Base-by-base conservation (phyloP, 441 rosid genomes). In the Erodium texanum region DNA sequence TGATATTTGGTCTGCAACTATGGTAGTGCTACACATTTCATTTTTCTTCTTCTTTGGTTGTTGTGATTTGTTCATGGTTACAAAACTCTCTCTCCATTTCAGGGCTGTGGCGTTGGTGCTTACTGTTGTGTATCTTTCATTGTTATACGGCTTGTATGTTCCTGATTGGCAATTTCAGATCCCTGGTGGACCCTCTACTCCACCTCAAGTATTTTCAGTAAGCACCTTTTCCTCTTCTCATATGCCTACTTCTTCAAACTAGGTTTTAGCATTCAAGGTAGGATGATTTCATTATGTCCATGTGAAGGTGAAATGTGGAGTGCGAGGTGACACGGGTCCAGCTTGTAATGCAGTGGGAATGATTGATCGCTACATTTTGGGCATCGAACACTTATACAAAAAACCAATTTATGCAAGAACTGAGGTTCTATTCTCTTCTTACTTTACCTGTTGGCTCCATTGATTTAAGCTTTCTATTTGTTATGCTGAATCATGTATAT, bases 321-420 rank as follows among this genome's bases (percentile, higher is more conserved):
- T 83, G 66, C 70, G 90, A 59, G 95, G 98, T 56, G 73, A 86
- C 79, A 88, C 87, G 0, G 88, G 86, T 77, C 96, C 98, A 63
- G 95, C 87, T 48, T 92, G 98, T 64, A 92, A 89, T 74, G 89
- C 81, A 59, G 91, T 77, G 72, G 89, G 94, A 79, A 80, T 89
- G 87, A 77, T 92, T 73, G 96, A 92, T 77, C 87, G 94, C 19
- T 74, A 70, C 52, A 50, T 83, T 64, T 59, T 92, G 73, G 96
- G 98, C 10, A 80, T 78, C 69, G 81, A 73, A 24, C 94, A 87
- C 79, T 73, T 89, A 56, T 92, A 92, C 32, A 75, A 68, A 68
- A 87, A 80, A 70, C 95, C 98, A 20, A 76, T 82, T 3, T 92
- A 86, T 78, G 83, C 75, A 24, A 81, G 95, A 72, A 87, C 89